These are phyloP conservation scores for Angophora floribunda DNA, from an alignment of 345 rosid species.

Conservation along the genomic window DNA sequence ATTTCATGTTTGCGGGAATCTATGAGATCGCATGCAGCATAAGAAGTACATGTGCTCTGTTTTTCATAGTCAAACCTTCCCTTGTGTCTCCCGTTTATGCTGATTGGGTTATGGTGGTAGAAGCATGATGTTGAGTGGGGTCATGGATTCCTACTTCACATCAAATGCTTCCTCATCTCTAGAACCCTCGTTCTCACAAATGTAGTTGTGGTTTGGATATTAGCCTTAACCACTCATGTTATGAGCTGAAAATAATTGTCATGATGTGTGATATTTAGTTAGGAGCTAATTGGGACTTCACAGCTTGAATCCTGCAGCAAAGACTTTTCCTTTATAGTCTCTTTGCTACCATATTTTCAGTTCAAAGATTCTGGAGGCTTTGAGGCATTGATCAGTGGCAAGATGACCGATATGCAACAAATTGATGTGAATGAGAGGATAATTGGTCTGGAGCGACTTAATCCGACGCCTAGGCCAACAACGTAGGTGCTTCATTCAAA, in stretches of 20 bases:
- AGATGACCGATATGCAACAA: constrained; percentile 56
- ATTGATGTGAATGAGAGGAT: constrained; percentile 94
- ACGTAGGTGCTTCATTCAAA: constrained; percentile 45
- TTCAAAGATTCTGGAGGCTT: constrained; percentile 93
- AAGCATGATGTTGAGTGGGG: not conserved
- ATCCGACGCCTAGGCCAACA: constrained; percentile 86
- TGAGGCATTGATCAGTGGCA: constrained; percentile 70
- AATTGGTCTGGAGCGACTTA: constrained; percentile 77
- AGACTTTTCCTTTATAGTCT: not conserved
- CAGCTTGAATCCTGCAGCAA: not conserved
- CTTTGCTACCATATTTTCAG: constrained; percentile 16
- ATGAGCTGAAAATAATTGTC: not conserved
- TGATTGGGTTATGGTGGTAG: not conserved
- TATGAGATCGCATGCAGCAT: not conserved
- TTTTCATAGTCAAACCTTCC: not conserved
- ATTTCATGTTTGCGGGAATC: not conserved
- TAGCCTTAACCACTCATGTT: not conserved
- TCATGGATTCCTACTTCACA: not conserved
- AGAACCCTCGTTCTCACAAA: not conserved
- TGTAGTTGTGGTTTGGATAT: not conserved
- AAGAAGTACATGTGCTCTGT: not conserved
- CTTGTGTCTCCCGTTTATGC: not conserved
- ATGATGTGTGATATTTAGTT: not conserved
- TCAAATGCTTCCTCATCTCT: not conserved
- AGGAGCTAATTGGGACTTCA: not conserved